phyloP scores from a whole-genome alignment of 352 stramenopile genomes.

The Blastocystis sp. region DNA sequence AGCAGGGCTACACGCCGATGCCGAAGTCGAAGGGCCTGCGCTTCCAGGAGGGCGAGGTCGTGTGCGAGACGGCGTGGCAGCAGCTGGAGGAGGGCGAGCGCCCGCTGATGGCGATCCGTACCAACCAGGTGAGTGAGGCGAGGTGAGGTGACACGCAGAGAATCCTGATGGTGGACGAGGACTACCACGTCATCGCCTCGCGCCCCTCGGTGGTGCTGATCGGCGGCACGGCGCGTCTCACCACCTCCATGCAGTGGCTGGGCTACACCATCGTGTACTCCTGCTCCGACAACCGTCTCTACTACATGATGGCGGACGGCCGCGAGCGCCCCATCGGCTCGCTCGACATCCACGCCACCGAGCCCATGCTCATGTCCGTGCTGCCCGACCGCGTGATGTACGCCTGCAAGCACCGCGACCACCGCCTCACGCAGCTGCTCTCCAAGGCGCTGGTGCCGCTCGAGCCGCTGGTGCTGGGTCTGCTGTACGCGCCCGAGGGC shows the following conservation, averaged over 20 bases:
- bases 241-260: constrained; percentile 73
- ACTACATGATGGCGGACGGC: constrained; percentile 73
- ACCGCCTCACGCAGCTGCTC: constrained; percentile 70
- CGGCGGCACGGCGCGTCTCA: constrained; percentile 66
- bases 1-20: constrained; percentile 42
- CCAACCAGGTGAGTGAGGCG: constrained; percentile 41
- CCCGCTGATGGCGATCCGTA: constrained; percentile 62
- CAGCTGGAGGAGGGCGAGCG: constrained; percentile 58
- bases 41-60: constrained; percentile 58
- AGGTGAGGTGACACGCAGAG: neutral
- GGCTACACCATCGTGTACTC: constrained; percentile 70
- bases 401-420: constrained; percentile 70
- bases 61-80: constrained; percentile 69
- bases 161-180: constrained; percentile 63
- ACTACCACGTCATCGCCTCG: constrained; percentile 48
- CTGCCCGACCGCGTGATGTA: constrained; percentile 69
- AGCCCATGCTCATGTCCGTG: constrained; percentile 72
- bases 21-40: constrained; percentile 47
- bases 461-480: constrained; percentile 67
- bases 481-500: constrained; percentile 57
- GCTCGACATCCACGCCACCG: constrained; percentile 64
- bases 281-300: constrained; percentile 73
- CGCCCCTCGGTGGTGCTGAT: constrained; percentile 71
- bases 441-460: constrained; percentile 66
- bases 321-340: constrained; percentile 67